Evolutionary conservation across 805 yeast genomes (phyloP), one percentile per base, ranked within the genome.

Genomic region (Spathaspora girioi): DNA sequence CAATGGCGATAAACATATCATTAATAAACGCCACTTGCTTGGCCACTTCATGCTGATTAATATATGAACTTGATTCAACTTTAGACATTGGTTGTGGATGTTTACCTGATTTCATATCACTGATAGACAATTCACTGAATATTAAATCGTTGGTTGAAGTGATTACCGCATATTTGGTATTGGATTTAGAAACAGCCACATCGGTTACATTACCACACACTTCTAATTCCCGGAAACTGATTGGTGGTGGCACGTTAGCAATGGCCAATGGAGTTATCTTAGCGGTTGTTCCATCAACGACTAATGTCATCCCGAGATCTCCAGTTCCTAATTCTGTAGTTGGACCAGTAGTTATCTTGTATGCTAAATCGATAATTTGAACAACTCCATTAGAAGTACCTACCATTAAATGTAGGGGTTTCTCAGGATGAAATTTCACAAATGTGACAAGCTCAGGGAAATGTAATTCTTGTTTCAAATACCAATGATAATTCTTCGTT

Each of bases 211-310:
- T 81, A 1, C 71, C 74, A 1, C 52, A 56, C 11, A 83, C 70
- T 9, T 77, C 80, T 47, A 89, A 67, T 46, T 84, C 88, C 52
- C 96, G 78, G 62, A 78, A 86, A 20, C 89, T 79, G 63, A 89
- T 82, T 43, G 99, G 99, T 0, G 99, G 99, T 3, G 99, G 99
- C 10, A 90, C 93, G 63, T 85, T 90, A 1, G 97, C 96, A 29
- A 84, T 64, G 1, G 87, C 78, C 38, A 94, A 74, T 0, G 98
- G 97, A 0, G 99, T 93, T 19, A 91, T 69, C 57, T 83, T 81
- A 12, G 86, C 80, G 11, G 78, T 75, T 1, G 66, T 59, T 1
- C 97, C 97, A 70, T 94, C 98, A 35, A 86, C 75, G 0, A 93
- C 97, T 18, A 87, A 70, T 9, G 83, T 81, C 76, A 87, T 82